Evolutionary conservation across 805 yeast species (phyloP), one percentile per base, ranked within the genome.

Genomic region (Yarrowia keelungensis): DNA sequence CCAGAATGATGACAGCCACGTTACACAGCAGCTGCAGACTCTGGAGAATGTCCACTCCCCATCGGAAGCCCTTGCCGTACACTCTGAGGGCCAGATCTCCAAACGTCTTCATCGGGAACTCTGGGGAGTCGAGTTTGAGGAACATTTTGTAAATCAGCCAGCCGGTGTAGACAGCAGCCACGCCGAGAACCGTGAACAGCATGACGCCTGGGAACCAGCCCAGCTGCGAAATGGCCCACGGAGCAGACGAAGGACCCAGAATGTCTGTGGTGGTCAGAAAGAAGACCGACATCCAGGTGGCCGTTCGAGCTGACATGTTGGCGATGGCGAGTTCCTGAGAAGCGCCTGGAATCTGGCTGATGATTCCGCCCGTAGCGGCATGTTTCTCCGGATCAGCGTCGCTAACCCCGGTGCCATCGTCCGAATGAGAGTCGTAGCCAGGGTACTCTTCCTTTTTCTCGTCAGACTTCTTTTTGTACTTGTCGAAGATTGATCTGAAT

Each of bases 231-330:
- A 81, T 75, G 11, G 83, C 82, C 70, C 79, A 81, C 1, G 83
- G 84, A 38, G 83, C 82, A 64, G 77, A 75, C 10, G 79, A 74
- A 22, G 84, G 84, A 15, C 84, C 84, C 49, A 81, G 75, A 58
- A 81, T 81, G 74, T 81, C 84, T 5, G 84, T 81, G 32, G 84
- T 81, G 70, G 81, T 81, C 64, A 81, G 73, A 70, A 76, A 80
- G 73, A 81, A 81, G n/a, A 81, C 81, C 1, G 72, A 46, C 38
- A 72, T 62, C 73, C 74, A 73, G 8, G 73, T 64, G 2, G 75
- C 75, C 14, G 69, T 71, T 70, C 75, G 71, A 39, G 71, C 43
- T 35, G 71, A 67, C 56, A 73, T 67, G 67, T 71, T 69, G 32
- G 75, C 74, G 12, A 62, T 47, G 5, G 67, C 67, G 8, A 62